Evolutionary conservation across 345 rosid genomes (phyloP).

Genomic region (Bruguiera parviflora): DNA sequence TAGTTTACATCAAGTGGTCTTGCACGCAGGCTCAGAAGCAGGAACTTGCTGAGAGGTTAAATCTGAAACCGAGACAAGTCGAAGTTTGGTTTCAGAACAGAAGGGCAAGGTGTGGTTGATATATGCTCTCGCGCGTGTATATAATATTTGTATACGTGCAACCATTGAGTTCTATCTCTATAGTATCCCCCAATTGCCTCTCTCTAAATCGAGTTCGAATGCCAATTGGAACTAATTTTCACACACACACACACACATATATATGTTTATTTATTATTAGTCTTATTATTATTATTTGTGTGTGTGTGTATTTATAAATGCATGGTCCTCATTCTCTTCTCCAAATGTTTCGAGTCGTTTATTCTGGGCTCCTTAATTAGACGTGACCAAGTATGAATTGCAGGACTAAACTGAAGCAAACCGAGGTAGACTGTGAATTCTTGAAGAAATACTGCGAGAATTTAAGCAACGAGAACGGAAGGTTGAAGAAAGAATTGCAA

Average conservation of each 20-base stretch:
- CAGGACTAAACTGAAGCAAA: slow-evolving; percentile 58
- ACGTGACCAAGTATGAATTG: background rate
- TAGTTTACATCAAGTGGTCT: background rate
- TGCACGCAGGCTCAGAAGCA: slow-evolving; percentile 41
- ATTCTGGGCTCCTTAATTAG: background rate
- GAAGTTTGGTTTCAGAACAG: slow-evolving; percentile 68
- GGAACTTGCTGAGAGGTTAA: slow-evolving; percentile 39
- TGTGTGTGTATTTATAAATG: too few relatives aligned
- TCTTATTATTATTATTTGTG: too few relatives aligned
- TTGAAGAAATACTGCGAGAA: slow-evolving; percentile 43
- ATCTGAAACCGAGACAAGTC: slow-evolving; percentile 51
- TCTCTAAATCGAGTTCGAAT: too few relatives aligned
- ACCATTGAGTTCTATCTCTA: background rate
- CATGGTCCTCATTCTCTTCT: background rate
- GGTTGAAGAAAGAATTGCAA: slow-evolving; percentile 43
- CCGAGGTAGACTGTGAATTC: slow-evolving; percentile 39
- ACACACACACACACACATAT: too few relatives aligned
- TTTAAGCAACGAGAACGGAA: slow-evolving; percentile 36
- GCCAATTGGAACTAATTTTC: too few relatives aligned
- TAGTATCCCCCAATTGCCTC: background rate
- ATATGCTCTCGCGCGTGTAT: background rate
- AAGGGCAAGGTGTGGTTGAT: slow-evolving; percentile 47
- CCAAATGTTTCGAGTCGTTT: background rate
- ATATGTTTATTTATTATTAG: too few relatives aligned
- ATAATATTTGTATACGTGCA: background rate